Evolutionary conservation across 495 filamentous ascomycete species (phyloP).

Genomic region (Aspergillus avenaceus): DNA sequence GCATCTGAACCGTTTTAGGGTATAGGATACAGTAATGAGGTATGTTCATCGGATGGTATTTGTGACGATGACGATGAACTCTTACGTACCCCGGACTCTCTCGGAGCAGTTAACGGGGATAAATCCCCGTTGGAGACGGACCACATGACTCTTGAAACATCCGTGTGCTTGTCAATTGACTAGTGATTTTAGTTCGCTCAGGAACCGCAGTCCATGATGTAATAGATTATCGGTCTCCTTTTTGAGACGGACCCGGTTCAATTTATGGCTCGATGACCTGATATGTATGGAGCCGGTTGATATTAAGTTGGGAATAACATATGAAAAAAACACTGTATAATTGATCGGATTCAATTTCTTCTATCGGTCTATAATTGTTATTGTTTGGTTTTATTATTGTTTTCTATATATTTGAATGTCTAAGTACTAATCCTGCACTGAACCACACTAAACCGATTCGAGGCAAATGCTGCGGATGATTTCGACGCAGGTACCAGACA

Average conservation of each 20-base stretch:
- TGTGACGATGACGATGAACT: too few species aligned
- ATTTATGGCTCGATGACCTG: too few species aligned
- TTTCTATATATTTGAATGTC: too few species aligned
- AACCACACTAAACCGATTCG: not conserved
- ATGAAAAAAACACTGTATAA: too few species aligned
- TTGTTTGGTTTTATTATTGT: too few species aligned
- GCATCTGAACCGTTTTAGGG: too few species aligned
- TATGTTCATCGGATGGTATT: too few species aligned
- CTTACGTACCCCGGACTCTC: not conserved
- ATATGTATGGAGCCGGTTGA: too few species aligned
- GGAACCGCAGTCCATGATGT: not conserved
- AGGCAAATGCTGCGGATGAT: not conserved
- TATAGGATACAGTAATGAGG: too few species aligned
- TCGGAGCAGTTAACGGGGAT: not conserved
- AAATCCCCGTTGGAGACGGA: not conserved
- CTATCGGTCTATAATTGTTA: too few species aligned
- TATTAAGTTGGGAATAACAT: too few species aligned
- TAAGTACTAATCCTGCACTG: not conserved
- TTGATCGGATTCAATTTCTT: too few species aligned
- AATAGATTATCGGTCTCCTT: not conserved
- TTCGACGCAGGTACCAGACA: constrained; percentile 12
- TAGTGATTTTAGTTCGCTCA: not conserved
- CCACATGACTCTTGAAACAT: constrained; percentile 5
- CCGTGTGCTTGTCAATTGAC: not conserved
- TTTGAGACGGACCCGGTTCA: not conserved